These are phyloP conservation scores for Hyparrhenia diplandra DNA, from an alignment of 176 grass and related monocot genomes.

Conservation along the genomic window DNA sequence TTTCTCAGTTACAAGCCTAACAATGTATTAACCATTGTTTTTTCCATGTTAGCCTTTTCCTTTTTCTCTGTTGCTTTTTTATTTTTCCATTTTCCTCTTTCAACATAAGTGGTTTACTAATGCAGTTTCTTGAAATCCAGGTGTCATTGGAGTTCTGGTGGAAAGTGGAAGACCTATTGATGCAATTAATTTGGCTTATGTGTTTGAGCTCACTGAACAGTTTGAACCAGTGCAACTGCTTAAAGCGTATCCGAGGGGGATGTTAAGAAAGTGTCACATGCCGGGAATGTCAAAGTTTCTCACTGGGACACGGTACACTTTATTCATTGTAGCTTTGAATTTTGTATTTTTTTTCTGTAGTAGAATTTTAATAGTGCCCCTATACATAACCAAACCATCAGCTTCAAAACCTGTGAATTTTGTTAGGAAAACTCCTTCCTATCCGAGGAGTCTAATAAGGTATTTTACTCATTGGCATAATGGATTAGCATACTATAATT, in stretches of 20 bases:
- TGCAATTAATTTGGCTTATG: conserved; percentile 75
- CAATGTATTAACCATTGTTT: not conserved
- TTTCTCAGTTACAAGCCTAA: not conserved
- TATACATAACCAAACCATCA: not conserved
- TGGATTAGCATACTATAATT: not conserved
- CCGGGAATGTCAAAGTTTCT: conserved; percentile 61
- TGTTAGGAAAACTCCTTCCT: not conserved
- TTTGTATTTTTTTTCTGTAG: not conserved
- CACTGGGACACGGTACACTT: conserved; percentile 62
- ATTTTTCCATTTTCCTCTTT: conserved; percentile 4
- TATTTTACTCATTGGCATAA: not conserved
- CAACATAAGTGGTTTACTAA: conserved; percentile 12
- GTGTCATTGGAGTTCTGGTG: conserved; percentile 74
- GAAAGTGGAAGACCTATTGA: conserved; percentile 76
- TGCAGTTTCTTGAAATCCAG: conserved; percentile 34
- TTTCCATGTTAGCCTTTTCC: not conserved
- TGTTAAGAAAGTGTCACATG: conserved; percentile 51
- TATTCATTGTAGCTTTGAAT: not conserved
- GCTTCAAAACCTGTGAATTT: not conserved
- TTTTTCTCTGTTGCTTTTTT: conserved; percentile 5
- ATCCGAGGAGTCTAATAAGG: not conserved
- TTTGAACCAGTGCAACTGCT: conserved; percentile 75
- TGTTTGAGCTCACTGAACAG: conserved; percentile 70
- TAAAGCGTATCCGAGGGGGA: conserved; percentile 81
- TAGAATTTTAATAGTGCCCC: not conserved